Evolutionary conservation across 805 yeast genomes (phyloP).

Genomic region (Candida succiphila): DNA sequence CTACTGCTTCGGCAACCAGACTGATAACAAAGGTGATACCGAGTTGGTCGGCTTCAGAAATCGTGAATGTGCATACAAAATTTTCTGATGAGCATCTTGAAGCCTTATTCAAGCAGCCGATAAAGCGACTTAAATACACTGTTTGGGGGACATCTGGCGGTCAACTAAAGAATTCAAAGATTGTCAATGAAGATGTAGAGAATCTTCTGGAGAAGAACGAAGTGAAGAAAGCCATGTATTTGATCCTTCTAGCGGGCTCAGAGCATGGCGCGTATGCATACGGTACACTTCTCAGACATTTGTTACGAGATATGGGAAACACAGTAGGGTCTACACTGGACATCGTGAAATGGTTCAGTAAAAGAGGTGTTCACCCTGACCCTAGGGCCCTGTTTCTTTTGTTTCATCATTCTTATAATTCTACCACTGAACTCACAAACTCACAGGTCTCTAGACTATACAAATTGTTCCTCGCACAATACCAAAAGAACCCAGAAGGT

Average conservation of each 20-base stretch:
- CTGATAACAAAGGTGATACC: slow-evolving; percentile 12
- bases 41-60: slow-evolving; percentile 4
- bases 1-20: slow-evolving; percentile 17
- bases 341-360: slow-evolving; percentile 43
- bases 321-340: slow-evolving; percentile 44
- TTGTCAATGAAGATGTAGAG: slow-evolving; percentile 43
- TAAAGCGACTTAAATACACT: slow-evolving; percentile 38
- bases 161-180: slow-evolving; percentile 47
- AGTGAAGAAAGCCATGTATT: slow-evolving; percentile 16
- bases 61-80: slow-evolving; percentile 10
- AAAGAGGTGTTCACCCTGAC: slow-evolving; percentile 48
- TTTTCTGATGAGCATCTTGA: slow-evolving; percentile 17
- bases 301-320: slow-evolving; percentile 30
- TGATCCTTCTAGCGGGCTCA: slow-evolving; percentile 19
- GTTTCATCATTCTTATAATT: too few relatives aligned
- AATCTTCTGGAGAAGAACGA: slow-evolving; percentile 42
- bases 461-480: too few relatives aligned
- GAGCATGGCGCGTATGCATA: slow-evolving; percentile 46
- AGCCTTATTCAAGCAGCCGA: slow-evolving; percentile 10
- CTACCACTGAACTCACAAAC: too few relatives aligned
- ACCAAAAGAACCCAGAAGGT: too few relatives aligned
- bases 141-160: slow-evolving; percentile 50
- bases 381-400: slow-evolving; percentile 34
- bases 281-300: slow-evolving; percentile 50
- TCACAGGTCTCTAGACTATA: too few relatives aligned